These are phyloP conservation scores for Pleurotus eryngii DNA, from an alignment of 768 basidiomycete species.

Conservation along the genomic window DNA sequence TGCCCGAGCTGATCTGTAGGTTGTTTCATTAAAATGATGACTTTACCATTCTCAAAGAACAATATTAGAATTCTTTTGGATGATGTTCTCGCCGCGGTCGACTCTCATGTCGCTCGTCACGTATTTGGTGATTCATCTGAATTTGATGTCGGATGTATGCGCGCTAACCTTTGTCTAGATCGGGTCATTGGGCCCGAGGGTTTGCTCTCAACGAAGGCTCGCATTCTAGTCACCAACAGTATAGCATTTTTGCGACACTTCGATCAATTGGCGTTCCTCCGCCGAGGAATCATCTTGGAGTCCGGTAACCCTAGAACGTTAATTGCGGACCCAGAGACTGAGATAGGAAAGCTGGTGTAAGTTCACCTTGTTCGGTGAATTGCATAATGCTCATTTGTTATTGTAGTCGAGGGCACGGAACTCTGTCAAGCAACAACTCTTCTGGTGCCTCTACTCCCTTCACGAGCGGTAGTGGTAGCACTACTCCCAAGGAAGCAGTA, in stretches of 20 bases:
- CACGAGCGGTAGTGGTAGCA: constrained; percentile 28
- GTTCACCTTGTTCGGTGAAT: constrained; percentile 19
- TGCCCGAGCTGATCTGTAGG: constrained; percentile 83
- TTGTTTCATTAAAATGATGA: not conserved
- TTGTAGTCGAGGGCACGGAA: constrained; percentile 43
- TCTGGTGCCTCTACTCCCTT: constrained; percentile 56
- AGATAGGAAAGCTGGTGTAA: constrained; percentile 75
- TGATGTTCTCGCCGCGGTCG: constrained; percentile 84
- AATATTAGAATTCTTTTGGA: constrained; percentile 68
- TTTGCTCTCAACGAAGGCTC: constrained; percentile 76
- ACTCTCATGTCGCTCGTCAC: constrained; percentile 85
- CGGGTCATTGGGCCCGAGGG: constrained; percentile 86
- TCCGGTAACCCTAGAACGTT: constrained; percentile 61
- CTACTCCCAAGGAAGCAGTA: constrained; percentile 23
- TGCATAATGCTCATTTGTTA: not conserved
- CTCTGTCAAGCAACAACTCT: constrained; percentile 26
- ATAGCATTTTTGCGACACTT: constrained; percentile 80
- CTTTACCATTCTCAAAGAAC: not conserved
- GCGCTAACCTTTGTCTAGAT: constrained; percentile 40
- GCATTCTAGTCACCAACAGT: constrained; percentile 84
- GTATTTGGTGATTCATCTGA: constrained; percentile 57
- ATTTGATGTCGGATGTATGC: not conserved
- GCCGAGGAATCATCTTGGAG: constrained; percentile 82
- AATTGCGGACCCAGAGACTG: constrained; percentile 56
- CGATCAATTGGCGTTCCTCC: constrained; percentile 71